Evolutionary conservation across 345 rosid genomes (phyloP), one percentile per base, ranked within the genome.

Genomic region (Punica granatum): DNA sequence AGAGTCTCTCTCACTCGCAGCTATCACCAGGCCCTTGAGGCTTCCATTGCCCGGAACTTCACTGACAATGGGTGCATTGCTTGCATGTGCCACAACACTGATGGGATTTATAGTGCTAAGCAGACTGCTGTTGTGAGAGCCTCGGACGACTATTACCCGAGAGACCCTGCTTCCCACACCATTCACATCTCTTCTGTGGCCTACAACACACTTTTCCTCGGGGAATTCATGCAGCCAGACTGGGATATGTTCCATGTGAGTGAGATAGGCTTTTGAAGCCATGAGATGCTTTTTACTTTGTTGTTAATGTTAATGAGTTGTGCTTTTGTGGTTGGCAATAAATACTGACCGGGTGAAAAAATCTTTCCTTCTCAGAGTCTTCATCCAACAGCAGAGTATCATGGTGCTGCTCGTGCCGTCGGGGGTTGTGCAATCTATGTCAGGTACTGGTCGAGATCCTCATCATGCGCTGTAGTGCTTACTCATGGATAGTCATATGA

Each of bases 171-270:
- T 64, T 94, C 99, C 46, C 99, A 94, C 80, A 94, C 98, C 33
- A 88, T 89, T 60, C 99, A 92, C 64, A 86, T 94, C 18, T 90
- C 99, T 23, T 86, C 98, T 0, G 99, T 94, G 36, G 97, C 97
- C 6, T 94, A 89, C 67, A 94, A 94, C 78, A 81, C 90, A 0
- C 84, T 94, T 63, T 91, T 94, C 82, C 96, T 94, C 10, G 99
- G 99, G 48, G 99, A 94, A 74, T 91, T 94, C 67, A 88, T 92
- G 97, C 99, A 89, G 70, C 98, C 98, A 75, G 99, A 94, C 67
- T 94, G 99, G 99, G 99, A 94, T 79, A 94, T 94, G 99, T 94
- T 94, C 78, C 99, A 94, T 68, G 97, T 91, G 81, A 82, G 97
- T 82, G n/a, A 73, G 82, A 80, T 76, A 88, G 79, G 32, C 69